phyloP scores from a whole-genome alignment of 768 basidiomycete species.

The Suillus paluster region DNA sequence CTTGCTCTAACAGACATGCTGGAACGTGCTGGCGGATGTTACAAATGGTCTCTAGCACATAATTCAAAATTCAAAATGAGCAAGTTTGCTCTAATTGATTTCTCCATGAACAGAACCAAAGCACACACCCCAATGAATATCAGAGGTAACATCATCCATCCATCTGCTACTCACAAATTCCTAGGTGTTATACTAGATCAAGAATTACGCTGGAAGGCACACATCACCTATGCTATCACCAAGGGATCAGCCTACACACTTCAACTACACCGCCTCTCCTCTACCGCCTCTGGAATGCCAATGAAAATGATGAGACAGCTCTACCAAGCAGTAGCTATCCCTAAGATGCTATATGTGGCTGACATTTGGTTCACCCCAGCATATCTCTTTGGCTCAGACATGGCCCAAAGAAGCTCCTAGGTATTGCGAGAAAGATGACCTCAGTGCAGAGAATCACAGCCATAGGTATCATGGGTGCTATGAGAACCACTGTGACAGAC shows the following conservation, averaged over 20 bases:
- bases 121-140: not conserved
- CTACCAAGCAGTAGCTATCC: constrained; percentile 24
- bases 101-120: not conserved
- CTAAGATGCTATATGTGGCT: no score
- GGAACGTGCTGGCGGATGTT: constrained; percentile 13
- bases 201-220: not conserved
- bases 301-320: constrained; percentile 23
- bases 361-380: constrained; percentile 31
- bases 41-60: constrained; percentile 16
- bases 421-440: constrained; percentile 6
- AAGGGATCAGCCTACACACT: not conserved
- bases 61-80: constrained; percentile 21
- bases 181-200: constrained; percentile 5
- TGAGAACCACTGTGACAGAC: constrained; percentile 21
- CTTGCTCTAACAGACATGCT: not conserved
- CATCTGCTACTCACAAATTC: not conserved
- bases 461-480: constrained; percentile 16
- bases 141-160: not conserved
- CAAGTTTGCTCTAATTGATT: constrained; percentile 18
- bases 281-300: constrained; percentile 19
- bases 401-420: constrained; percentile 10
- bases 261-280: constrained; percentile 13
- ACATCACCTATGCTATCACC: not conserved
- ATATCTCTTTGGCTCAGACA: not conserved
- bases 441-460: constrained; percentile 1